Percentiles rank a stretch among this genome's conserved stretches.
These are phyloP conservation scores for Typha latifolia DNA, from an alignment of 176 grass and related monocot species.

Conservation along the genomic window DNA sequence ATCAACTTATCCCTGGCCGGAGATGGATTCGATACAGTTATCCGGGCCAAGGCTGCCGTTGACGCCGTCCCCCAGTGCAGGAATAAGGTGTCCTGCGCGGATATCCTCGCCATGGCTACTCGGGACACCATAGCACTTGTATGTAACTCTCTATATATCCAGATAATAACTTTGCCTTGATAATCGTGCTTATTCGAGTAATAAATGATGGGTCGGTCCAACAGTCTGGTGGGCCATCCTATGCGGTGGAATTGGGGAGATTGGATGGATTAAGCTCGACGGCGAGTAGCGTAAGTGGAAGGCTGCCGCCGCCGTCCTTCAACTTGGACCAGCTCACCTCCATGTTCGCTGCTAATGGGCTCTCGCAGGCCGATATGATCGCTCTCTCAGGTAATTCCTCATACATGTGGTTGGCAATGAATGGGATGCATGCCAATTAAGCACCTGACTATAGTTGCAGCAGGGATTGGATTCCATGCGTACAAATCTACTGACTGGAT, in stretches of 20 bases:
- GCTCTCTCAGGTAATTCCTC: conserved; percentile 58
- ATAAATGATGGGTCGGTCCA: not conserved
- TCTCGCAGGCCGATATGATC: conserved; percentile 82
- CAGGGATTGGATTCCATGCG: not conserved
- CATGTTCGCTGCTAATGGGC: conserved; percentile 64
- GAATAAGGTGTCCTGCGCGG: conserved; percentile 77
- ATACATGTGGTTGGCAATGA: too few species aligned
- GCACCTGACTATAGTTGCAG: too few species aligned
- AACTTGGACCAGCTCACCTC: conserved; percentile 59
- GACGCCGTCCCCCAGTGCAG: conserved; percentile 59
- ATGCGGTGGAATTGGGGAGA: conserved; percentile 69
- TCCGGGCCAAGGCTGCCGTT: conserved; percentile 76
- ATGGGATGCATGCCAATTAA: too few species aligned
- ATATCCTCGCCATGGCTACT: conserved; percentile 85
- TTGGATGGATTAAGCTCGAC: conserved; percentile 80
- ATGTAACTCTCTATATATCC: not conserved
- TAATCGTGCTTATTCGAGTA: not conserved
- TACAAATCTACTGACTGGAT: not conserved
- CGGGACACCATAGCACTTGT: conserved; percentile 68
- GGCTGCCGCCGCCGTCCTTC: conserved; percentile 55
- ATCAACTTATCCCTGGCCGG: conserved; percentile 80
- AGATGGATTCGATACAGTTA: conserved; percentile 91
- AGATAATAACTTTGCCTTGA: not conserved
- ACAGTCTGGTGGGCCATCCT: conserved; percentile 69
- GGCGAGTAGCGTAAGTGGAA: conserved; percentile 49